Percentiles rank a stretch among this genome's conserved stretches.
Evolutionary conservation across 2,329 filamentous ascomycete species (phyloP).

Genomic region (Davidsoniella eucalypti): DNA sequence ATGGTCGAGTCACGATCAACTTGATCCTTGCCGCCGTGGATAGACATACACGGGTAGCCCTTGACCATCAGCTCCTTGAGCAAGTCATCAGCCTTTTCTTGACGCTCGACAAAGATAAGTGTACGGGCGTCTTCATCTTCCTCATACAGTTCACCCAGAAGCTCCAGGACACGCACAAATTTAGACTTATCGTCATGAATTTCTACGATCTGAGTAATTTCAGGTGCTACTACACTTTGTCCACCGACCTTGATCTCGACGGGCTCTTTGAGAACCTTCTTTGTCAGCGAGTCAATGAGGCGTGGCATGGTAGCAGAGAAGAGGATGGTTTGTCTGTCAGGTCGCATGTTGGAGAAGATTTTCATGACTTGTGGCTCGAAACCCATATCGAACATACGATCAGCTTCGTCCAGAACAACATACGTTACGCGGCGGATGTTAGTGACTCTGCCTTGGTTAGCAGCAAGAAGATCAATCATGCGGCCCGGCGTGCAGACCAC

Average conservation of each 20-base stretch:
- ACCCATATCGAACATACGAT: constrained; percentile 99
- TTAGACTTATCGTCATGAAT: constrained; percentile 70
- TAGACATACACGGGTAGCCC: constrained; percentile 81
- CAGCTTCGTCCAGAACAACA: constrained; percentile 89
- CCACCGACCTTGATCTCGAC: constrained; percentile 89
- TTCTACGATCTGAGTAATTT: constrained; percentile 87
- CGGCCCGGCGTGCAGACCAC: constrained; percentile 90
- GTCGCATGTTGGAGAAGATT: constrained; percentile 79
- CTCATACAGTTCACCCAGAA: constrained; percentile 75
- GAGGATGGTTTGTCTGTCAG: constrained; percentile 81
- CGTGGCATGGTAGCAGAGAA: constrained; percentile 95
- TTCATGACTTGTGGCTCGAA: constrained; percentile 98
- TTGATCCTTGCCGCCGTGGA: constrained; percentile 88
- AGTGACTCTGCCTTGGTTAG: constrained; percentile 86
- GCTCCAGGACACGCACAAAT: constrained; percentile 66
- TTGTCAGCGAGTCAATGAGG: constrained; percentile 78
- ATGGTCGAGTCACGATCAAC: constrained; percentile 86
- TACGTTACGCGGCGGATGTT: constrained; percentile 83
- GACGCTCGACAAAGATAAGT: constrained; percentile 80
- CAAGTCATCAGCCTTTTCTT: constrained; percentile 73
- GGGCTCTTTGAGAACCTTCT: constrained; percentile 71
- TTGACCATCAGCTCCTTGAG: constrained; percentile 66
- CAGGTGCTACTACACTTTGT: constrained; percentile 69
- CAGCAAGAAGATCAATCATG: constrained; percentile 86
- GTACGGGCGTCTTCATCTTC: constrained; percentile 79